These are phyloP conservation scores for Colletotrichum sp. DNA, from an alignment of 2,329 filamentous ascomycete species.

Conservation along the genomic window DNA sequence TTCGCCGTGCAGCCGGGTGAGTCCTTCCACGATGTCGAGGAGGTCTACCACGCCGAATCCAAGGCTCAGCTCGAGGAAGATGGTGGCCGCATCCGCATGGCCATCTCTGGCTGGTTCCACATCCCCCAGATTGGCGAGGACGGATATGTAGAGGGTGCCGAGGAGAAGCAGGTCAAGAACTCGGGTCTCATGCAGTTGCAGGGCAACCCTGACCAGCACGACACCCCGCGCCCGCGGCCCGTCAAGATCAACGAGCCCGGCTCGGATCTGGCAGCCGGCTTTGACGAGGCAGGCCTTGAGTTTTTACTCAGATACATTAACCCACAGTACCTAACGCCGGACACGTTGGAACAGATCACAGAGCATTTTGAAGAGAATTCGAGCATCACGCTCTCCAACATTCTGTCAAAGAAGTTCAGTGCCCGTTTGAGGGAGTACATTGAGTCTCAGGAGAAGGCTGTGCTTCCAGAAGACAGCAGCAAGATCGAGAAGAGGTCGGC, in stretches of 20 bases:
- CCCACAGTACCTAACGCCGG: slow-evolving; percentile 89
- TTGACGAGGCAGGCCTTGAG: slow-evolving; percentile 82
- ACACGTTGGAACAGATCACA: slow-evolving; percentile 82
- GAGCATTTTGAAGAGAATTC: slow-evolving; percentile 83
- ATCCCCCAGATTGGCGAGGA: slow-evolving; percentile 95
- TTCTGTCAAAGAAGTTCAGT: slow-evolving; percentile 81
- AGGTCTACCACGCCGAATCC: slow-evolving; percentile 79
- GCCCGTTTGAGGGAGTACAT: slow-evolving; percentile 74
- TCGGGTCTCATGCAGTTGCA: slow-evolving; percentile 93
- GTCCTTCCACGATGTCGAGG: slow-evolving; percentile 98
- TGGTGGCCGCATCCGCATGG: slow-evolving; percentile 87
- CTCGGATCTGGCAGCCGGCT: slow-evolving; percentile 53
- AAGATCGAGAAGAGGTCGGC: slow-evolving; percentile 63
- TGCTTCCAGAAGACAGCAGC: slow-evolving; percentile 49
- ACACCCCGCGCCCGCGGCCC: slow-evolving; percentile 72
- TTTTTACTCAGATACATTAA: slow-evolving; percentile 91
- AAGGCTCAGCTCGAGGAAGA: slow-evolving; percentile 68
- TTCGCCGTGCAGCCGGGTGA: slow-evolving; percentile 98
- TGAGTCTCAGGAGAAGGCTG: slow-evolving; percentile 63
- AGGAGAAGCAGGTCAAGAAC: slow-evolving; percentile 86
- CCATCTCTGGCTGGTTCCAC: slow-evolving; percentile 98
- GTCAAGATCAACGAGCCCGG: slow-evolving; percentile 46
- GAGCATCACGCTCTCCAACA: slow-evolving; percentile 79
- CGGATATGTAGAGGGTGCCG: slow-evolving; percentile 85
- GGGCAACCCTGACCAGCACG: slow-evolving; percentile 88